Conservation (phyloP, 1,139 yeast genomes). For the Pneumocystis carinii region DNA sequence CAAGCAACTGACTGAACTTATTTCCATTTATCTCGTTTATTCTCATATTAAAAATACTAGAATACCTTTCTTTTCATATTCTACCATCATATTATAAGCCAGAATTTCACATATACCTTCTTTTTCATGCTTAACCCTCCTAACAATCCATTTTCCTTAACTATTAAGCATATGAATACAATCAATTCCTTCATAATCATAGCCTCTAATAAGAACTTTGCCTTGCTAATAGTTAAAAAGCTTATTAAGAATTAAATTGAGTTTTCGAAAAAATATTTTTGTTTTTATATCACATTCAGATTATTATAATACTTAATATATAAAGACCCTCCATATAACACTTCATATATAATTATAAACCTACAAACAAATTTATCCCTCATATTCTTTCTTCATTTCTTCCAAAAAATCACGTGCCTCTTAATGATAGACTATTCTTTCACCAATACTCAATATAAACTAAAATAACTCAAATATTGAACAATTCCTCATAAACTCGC, state of each 20-base stretch:
- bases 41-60: constrained; percentile 19
- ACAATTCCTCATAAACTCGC: constrained; percentile 48
- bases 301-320: constrained; percentile 51
- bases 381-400: not conserved
- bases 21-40: not conserved
- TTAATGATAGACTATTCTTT: constrained; percentile 42
- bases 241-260: constrained; percentile 51
- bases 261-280: constrained; percentile 62
- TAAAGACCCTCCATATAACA: constrained; percentile 80
- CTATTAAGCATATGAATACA: constrained; percentile 34
- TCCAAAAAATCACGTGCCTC: not conserved
- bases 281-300: constrained; percentile 53
- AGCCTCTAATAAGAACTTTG: constrained; percentile 35
- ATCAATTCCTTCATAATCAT: constrained; percentile 92
- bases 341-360: constrained; percentile 78
- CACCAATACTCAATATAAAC: constrained; percentile 35
- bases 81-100: constrained; percentile 92
- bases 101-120: constrained; percentile 56
- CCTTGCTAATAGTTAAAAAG: constrained; percentile 30
- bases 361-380: constrained; percentile 61
- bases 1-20: not conserved
- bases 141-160: not conserved
- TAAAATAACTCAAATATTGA: constrained; percentile 49
- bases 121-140: not conserved
- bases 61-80: constrained; percentile 79